Evolutionary conservation across 2,329 filamentous ascomycete species (phyloP).

Genomic region (Ascochyta koolunga): DNA sequence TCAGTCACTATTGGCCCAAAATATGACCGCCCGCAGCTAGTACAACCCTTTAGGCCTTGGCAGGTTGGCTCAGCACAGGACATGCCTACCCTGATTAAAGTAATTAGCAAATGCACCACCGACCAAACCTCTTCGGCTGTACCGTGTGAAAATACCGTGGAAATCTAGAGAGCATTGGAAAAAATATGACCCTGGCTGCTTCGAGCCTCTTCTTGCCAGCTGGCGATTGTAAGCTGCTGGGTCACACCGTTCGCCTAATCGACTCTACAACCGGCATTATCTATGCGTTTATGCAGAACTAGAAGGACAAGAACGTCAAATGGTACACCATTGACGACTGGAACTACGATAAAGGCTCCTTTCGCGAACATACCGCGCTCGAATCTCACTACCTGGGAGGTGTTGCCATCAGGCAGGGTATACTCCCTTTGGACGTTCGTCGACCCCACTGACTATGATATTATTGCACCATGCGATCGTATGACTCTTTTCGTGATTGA

Average conservation of each 20-base stretch:
- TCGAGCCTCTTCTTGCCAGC: slow-evolving; percentile 38
- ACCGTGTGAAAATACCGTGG: slow-evolving; percentile 50
- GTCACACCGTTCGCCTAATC: slow-evolving; percentile 33
- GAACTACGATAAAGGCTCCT: slow-evolving; percentile 38
- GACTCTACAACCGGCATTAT: slow-evolving; percentile 23
- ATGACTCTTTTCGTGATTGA: slow-evolving; percentile 27
- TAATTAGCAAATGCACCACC: slow-evolving; percentile 49
- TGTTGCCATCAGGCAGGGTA: slow-evolving; percentile 35
- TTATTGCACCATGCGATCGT: slow-evolving; percentile 23
- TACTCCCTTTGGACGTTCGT: slow-evolving; percentile 35
- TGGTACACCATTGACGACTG: slow-evolving; percentile 47
- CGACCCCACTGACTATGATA: slow-evolving; percentile 24
- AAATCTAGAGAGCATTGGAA: slow-evolving; percentile 49
- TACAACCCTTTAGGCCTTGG: slow-evolving; percentile 33
- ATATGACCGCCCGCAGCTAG: slow-evolving; percentile 34
- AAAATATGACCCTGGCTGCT: slow-evolving; percentile 46
- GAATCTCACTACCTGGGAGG: slow-evolving; percentile 34
- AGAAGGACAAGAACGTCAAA: slow-evolving; percentile 24
- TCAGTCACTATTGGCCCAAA: slow-evolving; percentile 33
- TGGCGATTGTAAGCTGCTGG: slow-evolving; percentile 25
- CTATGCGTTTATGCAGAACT: slow-evolving; percentile 33
- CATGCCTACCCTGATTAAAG: slow-evolving; percentile 44
- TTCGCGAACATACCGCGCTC: slow-evolving; percentile 18
- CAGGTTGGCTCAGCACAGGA: slow-evolving; percentile 21
- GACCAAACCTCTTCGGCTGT: slow-evolving; percentile 51